Evolutionary conservation across 2,329 filamentous ascomycete genomes (phyloP).

Genomic region (Colletotrichum lindemuthianum): DNA sequence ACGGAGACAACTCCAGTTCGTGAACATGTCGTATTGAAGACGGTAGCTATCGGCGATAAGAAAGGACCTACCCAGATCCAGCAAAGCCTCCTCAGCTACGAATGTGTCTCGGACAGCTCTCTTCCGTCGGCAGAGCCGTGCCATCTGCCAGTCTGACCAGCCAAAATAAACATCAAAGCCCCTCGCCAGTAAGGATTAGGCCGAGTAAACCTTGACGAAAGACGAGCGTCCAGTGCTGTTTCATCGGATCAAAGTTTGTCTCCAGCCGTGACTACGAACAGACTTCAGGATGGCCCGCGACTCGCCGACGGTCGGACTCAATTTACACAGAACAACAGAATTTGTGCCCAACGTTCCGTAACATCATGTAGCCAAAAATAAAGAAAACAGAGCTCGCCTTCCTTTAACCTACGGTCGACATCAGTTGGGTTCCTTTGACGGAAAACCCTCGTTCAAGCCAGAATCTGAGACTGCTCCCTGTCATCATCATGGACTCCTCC

Average conservation of each 20-base stretch:
- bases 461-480: not conserved
- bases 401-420: not conserved
- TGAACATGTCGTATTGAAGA: too few relatives aligned
- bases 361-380: not conserved
- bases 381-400: not conserved
- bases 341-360: not conserved
- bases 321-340: not conserved
- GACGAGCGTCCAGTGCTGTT: not conserved
- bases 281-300: not conserved
- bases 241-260: constrained; percentile 28
- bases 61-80: too few relatives aligned
- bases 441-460: not conserved
- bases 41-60: too few relatives aligned
- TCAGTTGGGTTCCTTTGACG: not conserved
- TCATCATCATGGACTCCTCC: not conserved
- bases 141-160: not conserved
- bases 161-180: constrained; percentile 5
- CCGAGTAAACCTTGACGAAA: not conserved
- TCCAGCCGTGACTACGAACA: not conserved
- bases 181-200: not conserved
- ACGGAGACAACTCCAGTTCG: too few relatives aligned
- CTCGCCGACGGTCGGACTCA: not conserved
- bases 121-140: not conserved
- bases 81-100: too few relatives aligned
- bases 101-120: too few relatives aligned